Percentiles rank a stretch among this genome's conserved stretches.
These are phyloP conservation scores for Tolypocladium album DNA, from an alignment of 2,329 filamentous ascomycete species.

Conservation along the genomic window DNA sequence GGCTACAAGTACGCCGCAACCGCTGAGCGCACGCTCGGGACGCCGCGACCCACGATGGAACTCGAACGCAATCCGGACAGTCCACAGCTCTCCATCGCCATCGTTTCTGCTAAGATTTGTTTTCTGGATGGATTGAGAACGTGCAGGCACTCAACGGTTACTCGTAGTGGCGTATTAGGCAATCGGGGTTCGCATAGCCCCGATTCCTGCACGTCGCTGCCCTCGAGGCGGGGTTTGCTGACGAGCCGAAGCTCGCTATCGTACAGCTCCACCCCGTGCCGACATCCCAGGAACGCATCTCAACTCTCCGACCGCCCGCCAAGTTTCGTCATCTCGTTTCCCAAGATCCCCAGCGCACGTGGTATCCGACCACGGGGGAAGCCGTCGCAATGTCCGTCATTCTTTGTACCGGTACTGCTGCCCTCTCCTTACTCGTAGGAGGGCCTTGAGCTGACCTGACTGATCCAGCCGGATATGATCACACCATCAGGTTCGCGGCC, in stretches of 20 bases:
- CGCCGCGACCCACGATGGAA: background rate
- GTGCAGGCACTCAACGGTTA: too few relatives aligned
- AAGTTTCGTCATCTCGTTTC: background rate
- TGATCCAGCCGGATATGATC: conserved; percentile 46
- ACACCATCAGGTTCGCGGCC: conserved; percentile 45
- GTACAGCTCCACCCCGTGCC: background rate
- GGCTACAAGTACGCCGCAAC: too few relatives aligned
- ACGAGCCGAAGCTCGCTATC: background rate
- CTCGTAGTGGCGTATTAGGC: background rate
- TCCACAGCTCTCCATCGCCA: background rate
- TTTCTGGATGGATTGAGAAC: background rate
- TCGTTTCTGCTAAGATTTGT: background rate
- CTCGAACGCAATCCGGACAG: background rate
- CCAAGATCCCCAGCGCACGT: background rate
- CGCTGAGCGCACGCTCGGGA: background rate
- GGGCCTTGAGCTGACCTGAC: conserved; percentile 9
- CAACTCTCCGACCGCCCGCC: background rate
- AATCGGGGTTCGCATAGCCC: background rate
- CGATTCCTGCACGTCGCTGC: background rate
- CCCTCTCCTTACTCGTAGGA: background rate
- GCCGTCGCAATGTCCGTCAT: conserved; percentile 44
- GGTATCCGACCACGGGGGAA: background rate
- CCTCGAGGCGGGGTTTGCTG: background rate
- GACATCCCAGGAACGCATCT: background rate
- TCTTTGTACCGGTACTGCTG: conserved; percentile 45